Conservation (phyloP, 352 stramenopile genomes). For the Phytophthora brassicae region DNA sequence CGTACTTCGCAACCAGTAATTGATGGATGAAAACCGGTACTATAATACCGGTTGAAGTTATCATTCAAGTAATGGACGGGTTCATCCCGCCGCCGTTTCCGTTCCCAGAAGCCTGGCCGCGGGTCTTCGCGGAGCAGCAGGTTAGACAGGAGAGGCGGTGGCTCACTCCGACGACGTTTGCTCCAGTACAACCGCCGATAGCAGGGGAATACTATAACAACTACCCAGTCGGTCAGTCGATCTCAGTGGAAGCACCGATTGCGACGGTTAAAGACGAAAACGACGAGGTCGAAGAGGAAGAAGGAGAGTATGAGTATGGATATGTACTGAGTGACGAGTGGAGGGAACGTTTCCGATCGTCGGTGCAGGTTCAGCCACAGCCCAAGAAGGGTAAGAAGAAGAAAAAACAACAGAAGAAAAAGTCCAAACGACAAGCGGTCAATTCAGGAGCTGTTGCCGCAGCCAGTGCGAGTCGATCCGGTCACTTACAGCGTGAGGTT, state of each 20-base stretch:
- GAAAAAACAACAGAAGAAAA: constrained; percentile 15
- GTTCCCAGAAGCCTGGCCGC: constrained; percentile 69
- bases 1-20: background rate
- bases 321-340: constrained; percentile 79
- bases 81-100: constrained; percentile 79
- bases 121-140: constrained; percentile 39
- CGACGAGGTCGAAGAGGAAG: constrained; percentile 22
- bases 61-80: constrained; percentile 22
- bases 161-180: constrained; percentile 45
- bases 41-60: constrained; percentile 5
- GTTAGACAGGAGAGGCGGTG: constrained; percentile 36
- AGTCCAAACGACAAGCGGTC: constrained; percentile 20
- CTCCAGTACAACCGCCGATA: background rate
- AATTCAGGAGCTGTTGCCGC: constrained; percentile 7
- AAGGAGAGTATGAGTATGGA: constrained; percentile 66
- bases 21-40: background rate
- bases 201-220: background rate
- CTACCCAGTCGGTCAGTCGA: background rate
- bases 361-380: constrained; percentile 14
- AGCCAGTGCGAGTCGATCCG: constrained; percentile 25
- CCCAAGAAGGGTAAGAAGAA: constrained; percentile 17
- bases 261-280: background rate
- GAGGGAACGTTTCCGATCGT: constrained; percentile 49
- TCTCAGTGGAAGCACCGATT: background rate
- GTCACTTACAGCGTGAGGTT: constrained; percentile 44